These are phyloP conservation scores for Cronartium quercuum DNA, from an alignment of 1,284 basidiomycete species.

Conservation along the genomic window DNA sequence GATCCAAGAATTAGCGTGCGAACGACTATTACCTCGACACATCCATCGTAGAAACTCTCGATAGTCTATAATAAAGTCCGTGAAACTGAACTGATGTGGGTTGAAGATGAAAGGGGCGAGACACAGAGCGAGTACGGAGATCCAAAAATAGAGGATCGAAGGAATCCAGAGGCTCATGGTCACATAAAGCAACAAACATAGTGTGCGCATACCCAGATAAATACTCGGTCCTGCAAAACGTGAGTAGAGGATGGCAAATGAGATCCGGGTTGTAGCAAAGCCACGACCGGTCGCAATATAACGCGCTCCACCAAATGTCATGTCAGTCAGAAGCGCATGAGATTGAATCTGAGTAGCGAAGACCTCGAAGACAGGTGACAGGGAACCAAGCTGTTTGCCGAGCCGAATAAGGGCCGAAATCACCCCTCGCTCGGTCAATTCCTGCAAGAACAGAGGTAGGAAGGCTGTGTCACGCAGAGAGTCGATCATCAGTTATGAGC, in stretches of 20 bases:
- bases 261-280: constrained; percentile 86
- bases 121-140: constrained; percentile 63
- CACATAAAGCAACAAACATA: constrained; percentile 83
- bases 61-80: constrained; percentile 94
- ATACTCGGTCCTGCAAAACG: constrained; percentile 94
- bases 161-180: constrained; percentile 81
- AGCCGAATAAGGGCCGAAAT: constrained; percentile 79
- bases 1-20: constrained; percentile 91
- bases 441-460: constrained; percentile 71
- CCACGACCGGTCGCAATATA: constrained; percentile 99
- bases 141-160: constrained; percentile 92
- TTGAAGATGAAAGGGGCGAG: constrained; percentile 93
- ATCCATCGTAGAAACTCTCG: constrained; percentile 95
- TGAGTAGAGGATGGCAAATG: constrained; percentile 85
- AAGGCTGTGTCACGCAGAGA: constrained; percentile 40
- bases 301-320: constrained; percentile 89
- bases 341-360: constrained; percentile 95
- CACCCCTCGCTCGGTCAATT: constrained; percentile 85
- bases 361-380: constrained; percentile 91
- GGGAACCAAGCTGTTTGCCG: constrained; percentile 80
- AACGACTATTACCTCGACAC: constrained; percentile 79
- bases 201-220: constrained; percentile 84
- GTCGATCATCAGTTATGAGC: neutral
- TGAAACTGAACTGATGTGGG: constrained; percentile 89
- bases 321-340: constrained; percentile 85